Base-by-base conservation (phyloP, 1,284 basidiomycete genomes). In the Singerocomus inundabilis region DNA sequence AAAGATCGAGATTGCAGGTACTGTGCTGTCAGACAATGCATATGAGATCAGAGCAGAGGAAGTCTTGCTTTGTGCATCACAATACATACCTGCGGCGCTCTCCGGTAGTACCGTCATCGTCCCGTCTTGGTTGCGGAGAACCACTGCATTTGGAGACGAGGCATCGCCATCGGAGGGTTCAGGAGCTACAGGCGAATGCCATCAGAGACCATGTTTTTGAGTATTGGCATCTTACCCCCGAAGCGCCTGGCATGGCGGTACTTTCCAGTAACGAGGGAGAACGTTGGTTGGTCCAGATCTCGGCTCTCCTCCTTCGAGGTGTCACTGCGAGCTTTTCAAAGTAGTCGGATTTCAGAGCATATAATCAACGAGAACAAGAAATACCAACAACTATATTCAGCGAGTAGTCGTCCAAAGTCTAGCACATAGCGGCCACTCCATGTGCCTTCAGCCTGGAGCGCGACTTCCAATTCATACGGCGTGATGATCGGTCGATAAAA, bases 401-500 rank as follows among this genome's bases (percentile, higher is more conserved):
- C 69, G 18, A 96, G 68, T 1, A 95, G 72, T 58, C 78, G 76
- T 30, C 81, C 84, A 54, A 98, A 91, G 63, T 94, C 85, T 4
- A 95, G 76, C 9, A 90, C 78, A 61, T 97, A 96, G 48, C 80
- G 76, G 0, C 92, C 89, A 1, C 80, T 85, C 93, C 92, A 96
- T 30, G 70, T 75, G 52, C 79, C 80, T 48, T 83, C 79, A 0
- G 75, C 69, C 53, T 77, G 81, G 15, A 99, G 75, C 0, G 95
- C 93, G 4, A 97, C 71, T 59, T 90, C 82, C 35, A 98, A 77
- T 67, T 99, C 97, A 67, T 85, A 98, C 0, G 97, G 97, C 1
- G 96, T 98, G 24, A 99, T 80, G 46, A 99, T 96, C 0, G 96
- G 95, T 18, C 84, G 76, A 48, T 88, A 76, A 65, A 95, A 99